Base-by-base conservation (phyloP, 2,329 filamentous ascomycete species). In the Apiospora koreana region DNA sequence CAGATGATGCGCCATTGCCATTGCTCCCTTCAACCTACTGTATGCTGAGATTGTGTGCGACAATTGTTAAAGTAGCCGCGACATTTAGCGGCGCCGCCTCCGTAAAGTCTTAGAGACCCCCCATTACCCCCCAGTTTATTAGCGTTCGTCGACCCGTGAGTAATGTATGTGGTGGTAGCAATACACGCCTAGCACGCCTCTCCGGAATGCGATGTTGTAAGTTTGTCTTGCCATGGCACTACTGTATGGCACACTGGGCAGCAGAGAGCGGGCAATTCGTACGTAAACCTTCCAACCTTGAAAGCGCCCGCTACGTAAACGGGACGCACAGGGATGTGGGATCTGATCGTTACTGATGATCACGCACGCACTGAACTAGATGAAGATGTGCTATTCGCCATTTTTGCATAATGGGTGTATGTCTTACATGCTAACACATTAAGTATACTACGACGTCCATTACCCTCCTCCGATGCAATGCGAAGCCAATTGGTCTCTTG, bases 271-370 rank as follows among this genome's bases (percentile, higher is more conserved):
- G 54, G 54, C 54, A 35, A 4, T 21, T 38, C 28, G 54, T 62
- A 62, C 54, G 54, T 62, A 62, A 62, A 62, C 54, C 54, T 62
- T 38, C 31, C 2, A 62, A 62, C 54, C 54, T 62, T 62, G 54
- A 62, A 62, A 38, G 54, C 54, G 54, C 54, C 54, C 18, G 54
- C 54, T 62, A 62, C 54, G 54, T 62, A 62, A 62, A 62, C 54
- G 54, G 54, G 23, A 21, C 18, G 31, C 54, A 62, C 54, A 62
- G 54, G 54, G 54, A 62, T 62, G 28, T 62, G 10, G 18, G 54
- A 62, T 62, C 31, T 62, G 10, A 9, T 23, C 9, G 54, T 58
- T 58, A 35, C 50, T 35, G 50, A 35, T 58, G 50, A 58, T 58
- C 50, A 58, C 50, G 50, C 50, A 54, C 23, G 48, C 48, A 21